These are phyloP conservation scores for Allantophomopsis cytisporea DNA, from an alignment of 2,329 filamentous ascomycete species.

Conservation along the genomic window DNA sequence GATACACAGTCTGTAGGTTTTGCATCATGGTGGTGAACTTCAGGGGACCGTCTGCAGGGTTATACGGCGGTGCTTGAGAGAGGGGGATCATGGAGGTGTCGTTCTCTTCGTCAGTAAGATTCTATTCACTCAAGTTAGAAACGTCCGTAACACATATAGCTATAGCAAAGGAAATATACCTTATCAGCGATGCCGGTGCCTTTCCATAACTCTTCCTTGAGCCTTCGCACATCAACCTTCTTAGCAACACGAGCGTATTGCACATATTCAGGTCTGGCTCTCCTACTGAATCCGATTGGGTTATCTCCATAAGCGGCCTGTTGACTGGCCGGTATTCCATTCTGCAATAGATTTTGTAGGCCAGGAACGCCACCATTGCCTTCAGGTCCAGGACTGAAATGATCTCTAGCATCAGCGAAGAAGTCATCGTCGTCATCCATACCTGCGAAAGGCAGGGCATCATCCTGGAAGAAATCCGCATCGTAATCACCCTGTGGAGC, in stretches of 20 bases:
- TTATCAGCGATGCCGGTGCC: conserved; percentile 40
- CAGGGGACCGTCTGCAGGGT: conserved; percentile 31
- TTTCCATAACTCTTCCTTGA: conserved; percentile 61
- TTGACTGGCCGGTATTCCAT: conserved; percentile 32
- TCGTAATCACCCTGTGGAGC: conserved; percentile 75
- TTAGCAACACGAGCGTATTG: conserved; percentile 58
- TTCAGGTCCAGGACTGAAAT: conserved; percentile 53
- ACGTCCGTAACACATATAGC: too few relatives aligned
- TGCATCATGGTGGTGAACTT: conserved; percentile 93
- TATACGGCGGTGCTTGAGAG: conserved; percentile 5
- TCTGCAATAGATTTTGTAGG: conserved; percentile 34
- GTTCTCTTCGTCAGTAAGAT: conserved; percentile 24
- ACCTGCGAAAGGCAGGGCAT: conserved; percentile 55
- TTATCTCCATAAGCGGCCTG: conserved; percentile 46
- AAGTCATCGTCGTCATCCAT: conserved; percentile 49
- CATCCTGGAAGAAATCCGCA: conserved; percentile 94
- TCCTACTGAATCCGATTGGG: conserved; percentile 49
- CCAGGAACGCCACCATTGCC: conserved; percentile 30
- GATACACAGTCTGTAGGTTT: conserved; percentile 72
- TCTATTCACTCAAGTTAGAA: conserved; percentile 6
- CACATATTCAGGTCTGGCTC: conserved; percentile 53
- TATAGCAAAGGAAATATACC: too few relatives aligned
- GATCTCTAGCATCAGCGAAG: conserved; percentile 70
- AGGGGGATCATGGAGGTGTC: too few relatives aligned
- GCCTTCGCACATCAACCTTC: conserved; percentile 54